Evolutionary conservation across 2,329 filamentous ascomycete species (phyloP).

Genomic region (Ascochyta pisi): DNA sequence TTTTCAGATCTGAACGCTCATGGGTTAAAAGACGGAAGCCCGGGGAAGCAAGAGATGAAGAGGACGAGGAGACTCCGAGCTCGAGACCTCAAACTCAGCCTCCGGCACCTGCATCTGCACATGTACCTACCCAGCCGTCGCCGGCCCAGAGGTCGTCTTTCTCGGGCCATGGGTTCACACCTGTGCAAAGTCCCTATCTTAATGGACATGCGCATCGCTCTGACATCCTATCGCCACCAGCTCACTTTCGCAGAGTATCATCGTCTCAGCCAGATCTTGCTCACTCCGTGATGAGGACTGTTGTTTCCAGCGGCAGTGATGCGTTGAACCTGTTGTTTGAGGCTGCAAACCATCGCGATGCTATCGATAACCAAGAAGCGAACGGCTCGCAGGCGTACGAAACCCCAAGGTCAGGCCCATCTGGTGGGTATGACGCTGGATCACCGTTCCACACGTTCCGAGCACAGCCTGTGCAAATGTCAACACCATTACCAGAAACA

Average conservation of each 20-base stretch:
- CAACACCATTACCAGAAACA: slow-evolving; percentile 48
- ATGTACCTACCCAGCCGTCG: slow-evolving; percentile 24
- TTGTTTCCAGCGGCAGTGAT: slow-evolving; percentile 62
- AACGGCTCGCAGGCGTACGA: slow-evolving; percentile 49
- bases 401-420: slow-evolving; percentile 41
- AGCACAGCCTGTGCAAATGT: slow-evolving; percentile 48
- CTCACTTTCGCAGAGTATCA: slow-evolving; percentile 41
- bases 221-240: slow-evolving; percentile 40
- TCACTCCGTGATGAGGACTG: slow-evolving; percentile 55
- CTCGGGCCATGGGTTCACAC: slow-evolving; percentile 34
- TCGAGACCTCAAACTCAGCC: slow-evolving; percentile 15
- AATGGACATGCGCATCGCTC: slow-evolving; percentile 30
- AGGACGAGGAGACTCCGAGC: slow-evolving; percentile 25
- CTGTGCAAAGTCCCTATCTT: slow-evolving; percentile 35
- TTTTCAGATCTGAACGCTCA: slow-evolving; percentile 52
- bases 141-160: slow-evolving; percentile 35
- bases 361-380: slow-evolving; percentile 43
- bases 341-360: slow-evolving; percentile 52
- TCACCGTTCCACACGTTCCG: slow-evolving; percentile 44
- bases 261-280: slow-evolving; percentile 46
- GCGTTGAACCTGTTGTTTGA: slow-evolving; percentile 62
- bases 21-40: slow-evolving; percentile 49
- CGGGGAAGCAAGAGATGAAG: slow-evolving; percentile 35
- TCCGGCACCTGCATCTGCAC: slow-evolving; percentile 14
- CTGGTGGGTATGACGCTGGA: slow-evolving; percentile 29